phyloP scores from a whole-genome alignment of 352 stramenopile species.

The Blastocystis sp. region DNA sequence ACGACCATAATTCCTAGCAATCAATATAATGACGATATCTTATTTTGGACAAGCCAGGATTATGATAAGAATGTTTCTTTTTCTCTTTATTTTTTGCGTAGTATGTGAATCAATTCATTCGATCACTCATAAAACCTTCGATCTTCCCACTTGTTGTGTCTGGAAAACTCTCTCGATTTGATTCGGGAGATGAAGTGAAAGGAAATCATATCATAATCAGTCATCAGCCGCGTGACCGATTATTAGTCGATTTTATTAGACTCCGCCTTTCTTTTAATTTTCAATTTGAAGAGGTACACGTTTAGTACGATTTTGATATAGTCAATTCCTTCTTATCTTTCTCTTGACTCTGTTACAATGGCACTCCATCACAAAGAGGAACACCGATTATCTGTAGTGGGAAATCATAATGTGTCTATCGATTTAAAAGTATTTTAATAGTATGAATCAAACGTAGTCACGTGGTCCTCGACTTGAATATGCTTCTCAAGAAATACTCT shows the following conservation, averaged over 20 bases:
- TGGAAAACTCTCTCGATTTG: neutral
- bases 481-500: neutral
- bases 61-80: neutral
- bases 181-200: neutral
- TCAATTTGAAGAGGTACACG: neutral
- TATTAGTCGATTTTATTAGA: constrained; percentile 36
- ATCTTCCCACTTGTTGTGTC: constrained; percentile 15
- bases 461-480: neutral
- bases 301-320: neutral
- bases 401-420: neutral
- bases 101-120: constrained; percentile 16
- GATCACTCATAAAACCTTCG: neutral
- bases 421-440: neutral
- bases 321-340: neutral
- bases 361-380: neutral
- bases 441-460: neutral
- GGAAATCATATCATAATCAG: neutral
- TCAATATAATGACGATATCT: constrained; percentile 41
- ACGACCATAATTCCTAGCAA: neutral
- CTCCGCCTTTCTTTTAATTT: constrained; percentile 41
- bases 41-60: neutral
- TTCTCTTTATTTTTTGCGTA: neutral
- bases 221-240: neutral
- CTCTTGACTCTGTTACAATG: neutral
- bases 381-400: neutral